A percentile compares a stretch with the other conserved stretches of the same genome.
phyloP scores from a whole-genome alignment of 495 filamentous ascomycete genomes.

The Aspergillus diversus region DNA sequence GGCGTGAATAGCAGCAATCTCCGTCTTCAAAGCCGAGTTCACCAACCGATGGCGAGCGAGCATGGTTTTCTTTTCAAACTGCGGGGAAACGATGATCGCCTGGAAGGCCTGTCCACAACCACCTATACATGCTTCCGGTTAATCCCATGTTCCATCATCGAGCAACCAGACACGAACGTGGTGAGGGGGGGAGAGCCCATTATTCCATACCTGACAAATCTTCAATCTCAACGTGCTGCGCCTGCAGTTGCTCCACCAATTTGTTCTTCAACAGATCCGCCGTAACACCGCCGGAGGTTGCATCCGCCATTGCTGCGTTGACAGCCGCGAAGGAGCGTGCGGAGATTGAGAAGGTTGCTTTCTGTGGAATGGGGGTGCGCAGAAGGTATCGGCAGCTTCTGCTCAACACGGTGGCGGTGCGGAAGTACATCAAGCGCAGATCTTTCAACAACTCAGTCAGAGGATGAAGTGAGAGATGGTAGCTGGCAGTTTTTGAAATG shows the following conservation, averaged over 20 bases:
- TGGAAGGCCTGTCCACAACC: constrained; percentile 97
- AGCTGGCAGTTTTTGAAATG: too few relatives aligned
- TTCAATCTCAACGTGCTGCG: constrained; percentile 85
- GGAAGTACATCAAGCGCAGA: constrained; percentile 48
- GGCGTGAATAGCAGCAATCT: constrained; percentile 95
- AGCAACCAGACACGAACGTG: neutral
- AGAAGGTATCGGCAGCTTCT: constrained; percentile 51
- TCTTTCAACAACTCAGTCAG: neutral
- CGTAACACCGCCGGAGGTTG: constrained; percentile 65
- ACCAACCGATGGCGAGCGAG: constrained; percentile 88
- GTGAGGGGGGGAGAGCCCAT: neutral
- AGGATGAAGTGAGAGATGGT: neutral
- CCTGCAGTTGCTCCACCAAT: constrained; percentile 72
- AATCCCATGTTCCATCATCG: neutral
- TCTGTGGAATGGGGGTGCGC: constrained; percentile 33
- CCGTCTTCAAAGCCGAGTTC: constrained; percentile 83
- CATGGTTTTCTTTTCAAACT: constrained; percentile 84
- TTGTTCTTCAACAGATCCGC: constrained; percentile 67
- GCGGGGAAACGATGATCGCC: constrained; percentile 84
- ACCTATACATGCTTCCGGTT: constrained; percentile 50
- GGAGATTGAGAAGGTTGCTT: constrained; percentile 43
- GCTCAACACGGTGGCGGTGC: constrained; percentile 43
- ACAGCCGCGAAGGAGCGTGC: constrained; percentile 45
- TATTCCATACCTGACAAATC: constrained; percentile 80
- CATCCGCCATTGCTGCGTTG: constrained; percentile 52